Percentiles rank a stretch among this genome's conserved stretches.
Evolutionary conservation across 2,329 filamentous ascomycete species (phyloP).

Genomic region (Bipolaris oryzae): DNA sequence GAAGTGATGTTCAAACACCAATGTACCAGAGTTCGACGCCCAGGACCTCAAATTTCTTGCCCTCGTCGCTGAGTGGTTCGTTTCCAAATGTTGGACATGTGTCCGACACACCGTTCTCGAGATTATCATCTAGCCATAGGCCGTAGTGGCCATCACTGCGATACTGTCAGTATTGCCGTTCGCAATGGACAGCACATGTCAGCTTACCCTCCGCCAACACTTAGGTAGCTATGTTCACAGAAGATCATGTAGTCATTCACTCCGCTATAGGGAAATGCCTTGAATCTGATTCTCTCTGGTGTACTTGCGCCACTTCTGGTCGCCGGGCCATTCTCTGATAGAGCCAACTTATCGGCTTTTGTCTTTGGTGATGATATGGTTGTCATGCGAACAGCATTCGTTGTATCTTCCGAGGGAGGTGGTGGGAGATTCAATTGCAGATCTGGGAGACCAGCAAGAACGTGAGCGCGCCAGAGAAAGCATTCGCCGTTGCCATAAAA

Average conservation of each 20-base stretch:
- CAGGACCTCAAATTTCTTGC: slow-evolving; percentile 86
- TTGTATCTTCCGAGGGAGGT: slow-evolving; percentile 71
- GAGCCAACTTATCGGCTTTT: slow-evolving; percentile 34
- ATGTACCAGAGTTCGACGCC: slow-evolving; percentile 95
- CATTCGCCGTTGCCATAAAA: slow-evolving; percentile 98
- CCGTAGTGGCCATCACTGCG: slow-evolving; percentile 81
- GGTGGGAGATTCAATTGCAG: slow-evolving; percentile 65
- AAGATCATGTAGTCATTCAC: slow-evolving; percentile 97
- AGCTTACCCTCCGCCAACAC: slow-evolving; percentile 76
- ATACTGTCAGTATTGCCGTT: slow-evolving; percentile 7
- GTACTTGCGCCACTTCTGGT: slow-evolving; percentile 59
- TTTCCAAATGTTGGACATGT: slow-evolving; percentile 93
- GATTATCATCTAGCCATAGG: slow-evolving; percentile 86
- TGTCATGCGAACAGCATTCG: slow-evolving; percentile 65
- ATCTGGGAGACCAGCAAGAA: slow-evolving; percentile 61
- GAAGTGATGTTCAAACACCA: slow-evolving; percentile 55
- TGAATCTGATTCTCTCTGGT: slow-evolving; percentile 85
- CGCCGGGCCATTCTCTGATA: slow-evolving; percentile 21
- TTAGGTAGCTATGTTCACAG: slow-evolving; percentile 84
- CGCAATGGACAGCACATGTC: not conserved
- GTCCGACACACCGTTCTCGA: slow-evolving; percentile 83
- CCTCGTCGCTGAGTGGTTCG: slow-evolving; percentile 89
- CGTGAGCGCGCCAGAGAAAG: slow-evolving; percentile 82
- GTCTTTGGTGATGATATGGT: slow-evolving; percentile 53
- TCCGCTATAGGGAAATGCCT: slow-evolving; percentile 94